These are phyloP conservation scores for Lolium rigidum DNA, from an alignment of 176 grass and related monocot genomes.

Conservation along the genomic window DNA sequence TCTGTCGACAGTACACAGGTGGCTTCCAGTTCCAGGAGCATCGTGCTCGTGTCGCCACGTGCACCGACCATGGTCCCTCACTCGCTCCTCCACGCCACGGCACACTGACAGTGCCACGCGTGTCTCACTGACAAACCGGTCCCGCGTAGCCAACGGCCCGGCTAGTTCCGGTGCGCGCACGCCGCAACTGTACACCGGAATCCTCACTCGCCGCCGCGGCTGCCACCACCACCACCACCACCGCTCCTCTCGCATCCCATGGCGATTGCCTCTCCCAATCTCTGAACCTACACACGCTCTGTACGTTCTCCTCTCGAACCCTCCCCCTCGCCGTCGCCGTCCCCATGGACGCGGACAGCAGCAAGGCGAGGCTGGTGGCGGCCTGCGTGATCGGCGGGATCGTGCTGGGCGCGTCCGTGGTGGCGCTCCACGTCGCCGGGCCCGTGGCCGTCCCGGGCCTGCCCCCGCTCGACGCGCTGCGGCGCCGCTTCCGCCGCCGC, in stretches of 20 bases:
- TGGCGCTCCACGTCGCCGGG: conserved; percentile 51
- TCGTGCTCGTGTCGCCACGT: background rate
- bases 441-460: conserved; percentile 23
- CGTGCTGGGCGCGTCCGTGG: conserved; percentile 63
- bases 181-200: background rate
- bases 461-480: conserved; percentile 20
- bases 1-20: background rate
- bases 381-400: conserved; percentile 75
- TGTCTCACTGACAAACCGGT: background rate
- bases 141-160: background rate
- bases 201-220: background rate
- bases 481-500: conserved; percentile 39
- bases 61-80: background rate
- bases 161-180: background rate
- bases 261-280: too few species aligned
- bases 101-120: background rate
- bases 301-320: background rate
- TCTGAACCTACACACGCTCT: too few species aligned
- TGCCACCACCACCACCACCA: background rate
- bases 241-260: too few species aligned
- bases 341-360: conserved; percentile 57
- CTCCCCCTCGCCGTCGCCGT: background rate
- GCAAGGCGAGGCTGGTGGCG: conserved; percentile 47
- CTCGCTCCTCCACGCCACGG: background rate
- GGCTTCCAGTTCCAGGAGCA: background rate